Percentiles rank a stretch among this genome's conserved stretches.
Evolutionary conservation across 768 basidiomycete species (phyloP).

Genomic region (Leccinum subgranulosum): DNA sequence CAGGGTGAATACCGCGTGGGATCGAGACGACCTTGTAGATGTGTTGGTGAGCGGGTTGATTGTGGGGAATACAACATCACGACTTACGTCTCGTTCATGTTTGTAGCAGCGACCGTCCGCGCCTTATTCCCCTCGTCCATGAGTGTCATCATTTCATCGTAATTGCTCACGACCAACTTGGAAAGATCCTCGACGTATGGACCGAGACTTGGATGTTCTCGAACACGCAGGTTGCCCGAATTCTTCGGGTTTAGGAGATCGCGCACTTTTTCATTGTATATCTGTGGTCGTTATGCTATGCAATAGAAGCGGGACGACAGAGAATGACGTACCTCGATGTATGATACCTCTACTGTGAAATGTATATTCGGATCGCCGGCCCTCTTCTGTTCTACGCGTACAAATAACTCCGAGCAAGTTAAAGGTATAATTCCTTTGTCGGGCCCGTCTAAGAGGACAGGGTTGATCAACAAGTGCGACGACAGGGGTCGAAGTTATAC

Average conservation of each 20-base stretch:
- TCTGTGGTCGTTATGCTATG: slow-evolving; percentile 39
- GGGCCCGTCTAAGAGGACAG: slow-evolving; percentile 62
- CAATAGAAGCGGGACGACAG: background rate
- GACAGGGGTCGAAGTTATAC: slow-evolving; percentile 32
- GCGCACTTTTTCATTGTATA: slow-evolving; percentile 97
- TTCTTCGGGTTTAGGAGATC: slow-evolving; percentile 98
- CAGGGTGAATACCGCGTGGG: slow-evolving; percentile 97
- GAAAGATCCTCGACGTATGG: slow-evolving; percentile 99
- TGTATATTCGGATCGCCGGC: slow-evolving; percentile 62
- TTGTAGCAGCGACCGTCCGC: slow-evolving; percentile 95
- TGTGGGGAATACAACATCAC: background rate
- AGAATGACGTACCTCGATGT: slow-evolving; percentile 70
- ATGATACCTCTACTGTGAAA: slow-evolving; percentile 97
- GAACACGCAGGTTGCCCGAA: slow-evolving; percentile 90
- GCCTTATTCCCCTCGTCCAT: slow-evolving; percentile 99
- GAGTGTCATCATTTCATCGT: slow-evolving; percentile 97
- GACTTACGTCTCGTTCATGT: slow-evolving; percentile 98
- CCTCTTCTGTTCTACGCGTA: slow-evolving; percentile 68
- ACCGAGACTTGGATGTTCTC: slow-evolving; percentile 93
- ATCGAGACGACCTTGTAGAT: slow-evolving; percentile 81
- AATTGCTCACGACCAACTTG: slow-evolving; percentile 86
- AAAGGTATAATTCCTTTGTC: slow-evolving; percentile 99
- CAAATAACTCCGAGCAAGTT: slow-evolving; percentile 90
- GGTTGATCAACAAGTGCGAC: slow-evolving; percentile 3
- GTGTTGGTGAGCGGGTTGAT: slow-evolving; percentile 1